Evolutionary conservation across 2,329 filamentous ascomycete genomes (phyloP).

Genomic region (Diaporthe sp.): DNA sequence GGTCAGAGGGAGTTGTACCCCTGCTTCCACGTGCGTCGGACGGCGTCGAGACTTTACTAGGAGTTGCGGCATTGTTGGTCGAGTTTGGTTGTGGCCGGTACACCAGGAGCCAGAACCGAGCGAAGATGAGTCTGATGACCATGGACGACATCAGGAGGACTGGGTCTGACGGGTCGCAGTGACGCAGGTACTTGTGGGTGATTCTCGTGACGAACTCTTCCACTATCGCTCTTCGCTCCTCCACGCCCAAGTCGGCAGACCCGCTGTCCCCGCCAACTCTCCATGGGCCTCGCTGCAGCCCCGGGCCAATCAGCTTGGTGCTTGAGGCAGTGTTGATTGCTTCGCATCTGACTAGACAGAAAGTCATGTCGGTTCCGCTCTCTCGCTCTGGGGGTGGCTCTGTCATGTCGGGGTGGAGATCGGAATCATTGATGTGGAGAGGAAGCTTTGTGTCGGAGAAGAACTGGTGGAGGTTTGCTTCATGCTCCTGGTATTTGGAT

Average conservation of each 20-base stretch:
- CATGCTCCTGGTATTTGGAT: constrained; percentile 65
- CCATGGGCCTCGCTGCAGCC: background rate
- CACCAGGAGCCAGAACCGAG: constrained; percentile 34
- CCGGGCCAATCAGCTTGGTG: constrained; percentile 25
- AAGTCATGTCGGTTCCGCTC: constrained; percentile 64
- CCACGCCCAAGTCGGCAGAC: background rate
- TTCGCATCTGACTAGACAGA: constrained; percentile 52
- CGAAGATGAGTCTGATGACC: constrained; percentile 27
- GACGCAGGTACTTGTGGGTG: constrained; percentile 15
- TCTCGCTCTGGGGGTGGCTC: constrained; percentile 57
- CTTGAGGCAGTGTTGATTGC: constrained; percentile 45
- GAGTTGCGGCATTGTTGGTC: background rate
- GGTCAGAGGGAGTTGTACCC: background rate
- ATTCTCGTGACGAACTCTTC: constrained; percentile 18
- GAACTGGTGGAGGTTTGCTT: constrained; percentile 54
- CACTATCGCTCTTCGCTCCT: constrained; percentile 14
- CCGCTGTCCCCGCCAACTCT: background rate
- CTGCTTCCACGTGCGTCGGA: background rate
- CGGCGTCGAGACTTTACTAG: background rate
- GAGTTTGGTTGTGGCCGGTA: background rate
- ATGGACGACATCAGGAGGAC: background rate
- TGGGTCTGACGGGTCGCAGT: constrained; percentile 25
- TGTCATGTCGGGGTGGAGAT: constrained; percentile 58
- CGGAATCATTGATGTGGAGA: constrained; percentile 64
- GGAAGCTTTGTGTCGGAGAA: constrained; percentile 63